Conservation (phyloP, 2,329 filamentous ascomycete genomes). For the Kalaharituber pfeilii region DNA sequence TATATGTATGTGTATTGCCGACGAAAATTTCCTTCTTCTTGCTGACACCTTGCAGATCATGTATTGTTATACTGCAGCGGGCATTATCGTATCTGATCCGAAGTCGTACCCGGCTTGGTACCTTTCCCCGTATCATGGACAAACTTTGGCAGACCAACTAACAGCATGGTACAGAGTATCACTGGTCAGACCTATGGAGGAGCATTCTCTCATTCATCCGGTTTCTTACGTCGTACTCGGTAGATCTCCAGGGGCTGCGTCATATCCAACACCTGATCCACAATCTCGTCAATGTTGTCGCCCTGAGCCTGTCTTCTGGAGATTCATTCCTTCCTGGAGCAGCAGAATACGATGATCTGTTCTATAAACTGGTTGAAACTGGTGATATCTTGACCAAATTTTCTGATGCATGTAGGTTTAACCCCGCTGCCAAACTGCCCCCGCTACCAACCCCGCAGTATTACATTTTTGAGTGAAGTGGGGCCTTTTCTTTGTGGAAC, state of each 20-base stretch:
- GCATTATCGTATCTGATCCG: conserved; percentile 70
- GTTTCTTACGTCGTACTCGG: conserved; percentile 73
- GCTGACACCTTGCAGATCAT: conserved; percentile 34
- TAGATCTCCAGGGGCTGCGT: conserved; percentile 52
- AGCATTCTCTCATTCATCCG: conserved; percentile 72
- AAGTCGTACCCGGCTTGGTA: conserved; percentile 55
- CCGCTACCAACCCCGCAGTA: neutral
- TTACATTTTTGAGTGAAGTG: no score
- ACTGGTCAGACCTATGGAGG: conserved; percentile 92
- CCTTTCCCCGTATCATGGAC: conserved; percentile 4
- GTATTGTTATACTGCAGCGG: conserved; percentile 64
- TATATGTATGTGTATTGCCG: conserved; percentile 43
- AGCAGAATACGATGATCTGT: conserved; percentile 81
- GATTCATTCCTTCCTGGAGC: conserved; percentile 82
- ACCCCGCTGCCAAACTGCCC: neutral
- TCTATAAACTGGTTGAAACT: conserved; percentile 94
- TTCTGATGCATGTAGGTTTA: conserved; percentile 50
- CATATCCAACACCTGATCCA: conserved; percentile 59
- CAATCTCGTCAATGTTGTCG: conserved; percentile 63
- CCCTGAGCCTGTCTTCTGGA: conserved; percentile 66
- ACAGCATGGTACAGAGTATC: conserved; percentile 39
- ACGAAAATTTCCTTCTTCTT: neutral
- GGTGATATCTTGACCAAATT: conserved; percentile 71
- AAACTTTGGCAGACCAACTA: conserved; percentile 3
- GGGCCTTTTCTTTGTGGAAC: no score